Evolutionary conservation across 305 asterid genomes (phyloP), one percentile per base, ranked within the genome.

Genomic region (Fraxinus sp.): DNA sequence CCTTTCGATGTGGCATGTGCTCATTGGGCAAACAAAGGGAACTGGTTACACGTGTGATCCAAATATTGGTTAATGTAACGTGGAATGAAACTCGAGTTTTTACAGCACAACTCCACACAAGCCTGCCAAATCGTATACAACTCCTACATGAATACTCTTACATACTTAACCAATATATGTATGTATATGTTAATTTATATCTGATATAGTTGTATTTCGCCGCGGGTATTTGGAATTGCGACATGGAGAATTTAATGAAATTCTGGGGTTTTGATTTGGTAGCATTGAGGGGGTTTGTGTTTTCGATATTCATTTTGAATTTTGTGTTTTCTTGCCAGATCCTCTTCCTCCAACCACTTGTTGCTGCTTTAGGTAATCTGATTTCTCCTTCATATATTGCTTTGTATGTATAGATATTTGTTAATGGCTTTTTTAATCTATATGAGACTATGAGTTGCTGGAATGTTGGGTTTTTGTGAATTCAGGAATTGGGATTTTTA

Each of bases 321-420:
- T 95, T 95, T 86, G 94, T 91, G 73, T 83, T 93, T 44, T 89
- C 88, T 81, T 94, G 95, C 85, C 97, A 93, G 88, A 80, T 93
- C 30, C 72, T 94, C 83, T 91, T 95, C 80, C 95, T 94, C 71
- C 97, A 91, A 80, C 99, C 98, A 35, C 93, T 95, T 41, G 93
- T 91, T 75, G 86, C 95, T 68, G 98, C 93, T 77, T 66, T 80
- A 83, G 97, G 98, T 95, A 76, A 68, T 1, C 10, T 37, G 39
- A 4, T 9, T 55, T 30, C 9, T 13, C 39, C 36, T 3, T 78
- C 16, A 49, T 71, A 76, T 11, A 24, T 7, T 16, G 32, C 16
- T 9, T 13, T 79, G 16, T 81, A 26, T 39, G 6, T 59, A 32
- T 16, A 77, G 68, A 18, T 57, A 18, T n/a, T 6, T 64, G 70